A percentile compares a stretch with the other conserved stretches of the same genome.
Conservation (phyloP, 1,284 basidiomycete species). For the Trametes versicolor region DNA sequence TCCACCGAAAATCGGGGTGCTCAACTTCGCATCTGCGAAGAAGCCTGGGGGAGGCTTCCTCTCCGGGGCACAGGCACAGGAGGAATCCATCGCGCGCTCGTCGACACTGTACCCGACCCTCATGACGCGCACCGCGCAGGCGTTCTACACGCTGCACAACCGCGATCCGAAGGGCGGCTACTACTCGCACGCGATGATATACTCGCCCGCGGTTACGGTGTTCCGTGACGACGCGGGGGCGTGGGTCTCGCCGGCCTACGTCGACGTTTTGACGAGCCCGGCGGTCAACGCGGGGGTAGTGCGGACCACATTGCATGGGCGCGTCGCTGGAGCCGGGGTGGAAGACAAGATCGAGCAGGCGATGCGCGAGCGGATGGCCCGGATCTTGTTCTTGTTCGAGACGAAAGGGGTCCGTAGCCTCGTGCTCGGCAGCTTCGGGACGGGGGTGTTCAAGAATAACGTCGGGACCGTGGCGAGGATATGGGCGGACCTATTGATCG, state of each 20-base stretch:
- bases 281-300: constrained; percentile 76
- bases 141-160: constrained; percentile 68
- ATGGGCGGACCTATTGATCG: constrained; percentile 59
- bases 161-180: constrained; percentile 59
- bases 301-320: constrained; percentile 46
- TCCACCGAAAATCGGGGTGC: constrained; percentile 58
- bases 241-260: constrained; percentile 62
- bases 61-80: constrained; percentile 72
- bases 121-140: constrained; percentile 57
- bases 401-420: constrained; percentile 61
- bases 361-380: constrained; percentile 76
- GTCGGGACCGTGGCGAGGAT: constrained; percentile 52
- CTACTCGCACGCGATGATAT: constrained; percentile 76
- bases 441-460: constrained; percentile 74
- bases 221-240: constrained; percentile 65
- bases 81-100: constrained; percentile 76
- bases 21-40: constrained; percentile 77
- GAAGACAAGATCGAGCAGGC: constrained; percentile 60
- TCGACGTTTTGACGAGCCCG: constrained; percentile 71
- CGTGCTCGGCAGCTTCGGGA: constrained; percentile 79
- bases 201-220: constrained; percentile 64
- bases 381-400: constrained; percentile 73
- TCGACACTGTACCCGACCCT: constrained; percentile 71
- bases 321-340: constrained; percentile 48
- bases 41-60: constrained; percentile 77